Conservation (phyloP, 148 eudicot genomes). For the Chenopodium album region DNA sequence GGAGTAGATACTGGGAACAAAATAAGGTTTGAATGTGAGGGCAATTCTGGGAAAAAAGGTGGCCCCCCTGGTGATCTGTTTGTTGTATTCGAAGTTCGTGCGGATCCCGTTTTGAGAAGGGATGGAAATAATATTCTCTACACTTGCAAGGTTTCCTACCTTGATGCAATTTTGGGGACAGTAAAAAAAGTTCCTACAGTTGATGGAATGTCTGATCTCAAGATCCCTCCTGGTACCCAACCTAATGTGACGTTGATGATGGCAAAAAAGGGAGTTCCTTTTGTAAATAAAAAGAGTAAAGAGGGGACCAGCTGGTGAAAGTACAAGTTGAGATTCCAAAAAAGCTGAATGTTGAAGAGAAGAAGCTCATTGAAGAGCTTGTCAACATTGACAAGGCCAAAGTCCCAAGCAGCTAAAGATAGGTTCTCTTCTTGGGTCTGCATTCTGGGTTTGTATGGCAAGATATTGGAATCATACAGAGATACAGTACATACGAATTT, state of each 20-base stretch:
- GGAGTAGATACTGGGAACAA: slow-evolving; percentile 87
- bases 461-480: neutral
- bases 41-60: slow-evolving; percentile 81
- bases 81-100: slow-evolving; percentile 53
- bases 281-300: slow-evolving; percentile 57
- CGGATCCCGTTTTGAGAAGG: slow-evolving; percentile 71
- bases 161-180: slow-evolving; percentile 83
- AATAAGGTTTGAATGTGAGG: slow-evolving; percentile 73
- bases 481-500: neutral
- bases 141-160: slow-evolving; percentile 72
- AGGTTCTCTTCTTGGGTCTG: neutral
- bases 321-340: slow-evolving; percentile 91
- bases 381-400: slow-evolving; percentile 58
- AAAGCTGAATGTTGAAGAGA: slow-evolving; percentile 64
- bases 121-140: slow-evolving; percentile 78
- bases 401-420: slow-evolving; percentile 50
- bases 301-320: slow-evolving; percentile 89
- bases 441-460: neutral
- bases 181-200: slow-evolving; percentile 81
- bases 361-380: slow-evolving; percentile 80
- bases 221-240: slow-evolving; percentile 88
- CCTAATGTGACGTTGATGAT: slow-evolving; percentile 81
- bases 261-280: slow-evolving; percentile 88
- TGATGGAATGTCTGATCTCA: slow-evolving; percentile 76
- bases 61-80: slow-evolving; percentile 89